Evolutionary conservation across 306 rosid species (phyloP).

Genomic region (Ormosia emarginata): DNA sequence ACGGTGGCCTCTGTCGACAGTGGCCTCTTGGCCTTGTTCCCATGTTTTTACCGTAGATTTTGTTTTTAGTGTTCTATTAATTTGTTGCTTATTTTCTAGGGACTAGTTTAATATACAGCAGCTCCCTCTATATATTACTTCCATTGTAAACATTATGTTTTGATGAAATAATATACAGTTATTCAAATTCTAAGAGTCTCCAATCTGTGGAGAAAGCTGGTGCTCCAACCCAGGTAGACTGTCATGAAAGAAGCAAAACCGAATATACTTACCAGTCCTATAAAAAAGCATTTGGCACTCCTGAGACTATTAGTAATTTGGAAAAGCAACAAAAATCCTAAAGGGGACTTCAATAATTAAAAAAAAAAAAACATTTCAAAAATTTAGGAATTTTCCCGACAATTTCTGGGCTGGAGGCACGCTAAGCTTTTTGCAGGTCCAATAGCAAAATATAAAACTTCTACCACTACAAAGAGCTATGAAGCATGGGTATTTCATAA

Average conservation of each 20-base stretch:
- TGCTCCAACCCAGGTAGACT: neutral
- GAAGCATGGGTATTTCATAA: no score
- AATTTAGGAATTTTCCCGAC: neutral
- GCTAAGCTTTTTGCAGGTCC: neutral
- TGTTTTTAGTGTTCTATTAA: no score
- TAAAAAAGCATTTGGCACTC: neutral
- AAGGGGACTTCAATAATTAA: neutral
- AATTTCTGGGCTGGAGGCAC: neutral
- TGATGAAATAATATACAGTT: no score
- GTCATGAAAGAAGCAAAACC: conserved; percentile 17
- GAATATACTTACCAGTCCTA: neutral
- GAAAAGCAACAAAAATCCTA: neutral
- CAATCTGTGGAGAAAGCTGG: neutral
- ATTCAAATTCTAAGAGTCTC: neutral
- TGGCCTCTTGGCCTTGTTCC: no score
- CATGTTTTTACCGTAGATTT: no score
- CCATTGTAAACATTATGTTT: no score
- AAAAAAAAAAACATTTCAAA: neutral
- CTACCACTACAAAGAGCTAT: neutral
- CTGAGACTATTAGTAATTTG: neutral
- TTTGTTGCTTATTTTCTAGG: no score
- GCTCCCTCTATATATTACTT: no score
- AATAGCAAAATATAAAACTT: conserved; percentile 1
- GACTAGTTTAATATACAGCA: no score
- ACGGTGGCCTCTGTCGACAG: no score